phyloP scores from a whole-genome alignment of 2,329 filamentous ascomycete genomes.

The Fusarium fujikuroi region DNA sequence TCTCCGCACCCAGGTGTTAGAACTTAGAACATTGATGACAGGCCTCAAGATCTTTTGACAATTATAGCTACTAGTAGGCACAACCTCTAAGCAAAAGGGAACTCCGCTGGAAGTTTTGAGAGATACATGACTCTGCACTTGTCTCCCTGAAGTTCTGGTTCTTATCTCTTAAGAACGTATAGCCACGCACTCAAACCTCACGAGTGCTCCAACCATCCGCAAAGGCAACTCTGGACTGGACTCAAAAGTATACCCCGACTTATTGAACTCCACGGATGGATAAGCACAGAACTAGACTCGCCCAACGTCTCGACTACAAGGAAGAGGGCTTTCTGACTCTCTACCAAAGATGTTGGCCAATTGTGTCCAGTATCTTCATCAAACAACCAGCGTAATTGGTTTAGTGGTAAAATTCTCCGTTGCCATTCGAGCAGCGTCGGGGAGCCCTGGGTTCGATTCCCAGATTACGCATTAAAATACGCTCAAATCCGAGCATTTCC shows the following conservation, averaged over 20 bases:
- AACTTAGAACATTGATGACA: too few species aligned
- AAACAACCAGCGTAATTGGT: conserved; percentile 32
- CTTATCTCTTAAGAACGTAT: not conserved
- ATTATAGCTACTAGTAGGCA: not conserved
- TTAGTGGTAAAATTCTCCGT: conserved; percentile 42
- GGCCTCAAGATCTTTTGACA: not conserved
- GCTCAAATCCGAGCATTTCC: accelerated
- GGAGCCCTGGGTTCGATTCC: conserved; percentile 39
- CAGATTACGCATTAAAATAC: conserved; percentile 17
- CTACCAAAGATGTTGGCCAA: accelerated
- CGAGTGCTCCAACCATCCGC: accelerated
- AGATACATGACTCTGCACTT: not conserved
- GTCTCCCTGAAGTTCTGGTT: not conserved
- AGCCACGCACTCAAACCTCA: not conserved
- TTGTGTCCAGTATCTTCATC: not conserved
- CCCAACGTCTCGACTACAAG: not conserved
- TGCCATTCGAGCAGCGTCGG: conserved; percentile 29
- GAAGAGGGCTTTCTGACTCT: accelerated
- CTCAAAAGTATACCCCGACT: accelerated
- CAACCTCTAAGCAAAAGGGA: not conserved
- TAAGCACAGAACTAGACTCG: too few species aligned
- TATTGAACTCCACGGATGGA: too few species aligned
- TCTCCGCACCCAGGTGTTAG: not conserved
- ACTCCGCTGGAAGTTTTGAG: too few species aligned
- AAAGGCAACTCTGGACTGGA: accelerated